Evolutionary conservation across 768 basidiomycete genomes (phyloP), one percentile per base, ranked within the genome.

Genomic region (Trametes meyenii): DNA sequence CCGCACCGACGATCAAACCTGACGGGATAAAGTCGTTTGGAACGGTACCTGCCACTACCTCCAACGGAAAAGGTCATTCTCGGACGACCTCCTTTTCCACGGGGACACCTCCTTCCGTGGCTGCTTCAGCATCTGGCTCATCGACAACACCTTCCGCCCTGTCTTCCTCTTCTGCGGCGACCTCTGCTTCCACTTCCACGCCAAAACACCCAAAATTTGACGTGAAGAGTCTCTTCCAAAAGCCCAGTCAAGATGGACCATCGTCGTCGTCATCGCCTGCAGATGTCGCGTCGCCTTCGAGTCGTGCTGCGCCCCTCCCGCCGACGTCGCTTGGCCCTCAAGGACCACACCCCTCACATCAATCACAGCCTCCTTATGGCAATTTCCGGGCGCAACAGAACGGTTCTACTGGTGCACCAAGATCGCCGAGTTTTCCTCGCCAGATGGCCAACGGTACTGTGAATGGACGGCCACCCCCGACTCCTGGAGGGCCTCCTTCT

Each of bases 21-120:
- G 88, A 88, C 69, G 82, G 76, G 69, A 88, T 94, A 68, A 92
- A 88, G 75, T 84, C 89, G 45, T 95, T 95, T 76, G 92, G 93
- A 70, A 81, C 89, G 24, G 85, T 94, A 40, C 85, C 86, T 45
- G 86, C 83, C 53, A 79, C 71, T 23, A 79, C 70, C 33, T 62
- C 79, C 62, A 90, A 89, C 74, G 87, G 87, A 59, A 89, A 88
- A 74, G 68, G 36, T 14, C 62, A 64, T 48, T 29, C 62, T 12
- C 58, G 62, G 53, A 64, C 62, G 24, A 60, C 79, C 21, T 76
- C 80, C 50, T 77, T 83, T 64, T 79, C 81, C 5, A 64, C 54
- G 13, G 62, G 62, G 6, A 63, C 56, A 36, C 71, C 79, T 49
- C 63, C 66, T 12, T 59, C 60, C 14, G 52, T 58, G 21, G 55